Evolutionary conservation across 1,284 basidiomycete genomes (phyloP).

Genomic region (Heterobasidion parviporum): DNA sequence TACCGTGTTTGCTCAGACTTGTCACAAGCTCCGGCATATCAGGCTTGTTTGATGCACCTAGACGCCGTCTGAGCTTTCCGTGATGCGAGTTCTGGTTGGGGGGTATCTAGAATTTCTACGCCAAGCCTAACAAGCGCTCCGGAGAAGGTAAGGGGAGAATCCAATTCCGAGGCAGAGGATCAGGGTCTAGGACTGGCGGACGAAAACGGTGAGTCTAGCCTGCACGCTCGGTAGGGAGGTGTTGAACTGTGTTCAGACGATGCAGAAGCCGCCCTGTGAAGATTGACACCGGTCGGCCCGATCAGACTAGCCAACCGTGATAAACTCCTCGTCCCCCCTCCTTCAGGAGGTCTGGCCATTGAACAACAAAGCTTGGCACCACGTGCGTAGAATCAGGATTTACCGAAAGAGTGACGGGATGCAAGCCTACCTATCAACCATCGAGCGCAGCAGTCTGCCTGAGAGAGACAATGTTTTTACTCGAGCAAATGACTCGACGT

Average conservation of each 20-base stretch:
- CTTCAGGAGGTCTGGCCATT: constrained; percentile 66
- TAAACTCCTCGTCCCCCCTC: constrained; percentile 37
- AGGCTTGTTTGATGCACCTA: no score
- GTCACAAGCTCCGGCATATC: no score
- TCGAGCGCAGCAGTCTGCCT: constrained; percentile 69
- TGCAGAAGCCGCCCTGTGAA: not conserved
- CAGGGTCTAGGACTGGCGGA: not conserved
- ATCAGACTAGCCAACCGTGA: constrained; percentile 59
- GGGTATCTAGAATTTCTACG: not conserved
- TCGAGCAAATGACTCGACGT: constrained; percentile 93
- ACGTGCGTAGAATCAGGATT: constrained; percentile 1
- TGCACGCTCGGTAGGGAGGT: no score
- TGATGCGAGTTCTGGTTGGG: no score
- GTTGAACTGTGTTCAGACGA: no score
- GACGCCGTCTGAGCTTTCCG: no score
- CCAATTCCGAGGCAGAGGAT: not conserved
- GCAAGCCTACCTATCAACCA: constrained; percentile 70
- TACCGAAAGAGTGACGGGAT: not conserved
- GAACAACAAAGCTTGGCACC: constrained; percentile 66
- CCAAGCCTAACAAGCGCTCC: not conserved
- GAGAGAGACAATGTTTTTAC: constrained; percentile 80
- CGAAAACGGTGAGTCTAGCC: no score
- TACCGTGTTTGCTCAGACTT: no score
- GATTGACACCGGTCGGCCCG: not conserved
- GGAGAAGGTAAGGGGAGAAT: not conserved